Base-by-base conservation (phyloP, 768 basidiomycete species). In the Tephrocybe sp. region DNA sequence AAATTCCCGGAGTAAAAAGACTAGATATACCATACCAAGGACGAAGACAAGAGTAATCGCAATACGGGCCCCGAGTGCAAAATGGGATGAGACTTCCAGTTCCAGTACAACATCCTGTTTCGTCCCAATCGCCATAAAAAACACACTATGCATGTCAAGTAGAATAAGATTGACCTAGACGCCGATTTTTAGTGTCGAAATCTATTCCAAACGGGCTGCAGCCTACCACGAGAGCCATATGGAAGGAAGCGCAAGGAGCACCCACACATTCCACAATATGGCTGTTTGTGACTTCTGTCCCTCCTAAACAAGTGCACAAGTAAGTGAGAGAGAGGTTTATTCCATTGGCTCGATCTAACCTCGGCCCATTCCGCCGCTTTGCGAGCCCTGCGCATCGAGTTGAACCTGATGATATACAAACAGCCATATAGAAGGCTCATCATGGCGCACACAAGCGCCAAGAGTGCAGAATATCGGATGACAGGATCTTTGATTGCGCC, bases 121-220 rank as follows among this genome's bases (percentile, higher is more conserved):
- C 0, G 75, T 33, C 68, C 78, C 80, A 0, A 77, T 76, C 81
- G 72, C 86, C 84, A 87, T 44, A 86, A 73, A 53, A 72, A 83
- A 3, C 73, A 66, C 51, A 83, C 68, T 49, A 83, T 78, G 15
- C 76, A 70, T 3, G 69, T 56, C 47, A 75, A 52, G 58, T 80
- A 83, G 42, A 74, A 63, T 18, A 80, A 70, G 63, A 82, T 75
- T 1, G 80, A 79, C 74, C 73, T 74, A 25, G 29, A 24, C 19
- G 11, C 29, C 24, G 11, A 30, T 29, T 16, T 48, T 42, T 22
- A 29, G 16, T 12, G 19, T 30, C 11, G 4, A 23, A 13, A 11
- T n/a, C 29, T 19, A 7, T 9, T 29, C 10, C 22, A 13, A 12
- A 11, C 16, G 46, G 31, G 15, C 19, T n/a, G 8, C 15, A 2